These are phyloP conservation scores for Trichomonascaceae sp. DNA, from an alignment of 1,139 yeast genomes.

Conservation along the genomic window DNA sequence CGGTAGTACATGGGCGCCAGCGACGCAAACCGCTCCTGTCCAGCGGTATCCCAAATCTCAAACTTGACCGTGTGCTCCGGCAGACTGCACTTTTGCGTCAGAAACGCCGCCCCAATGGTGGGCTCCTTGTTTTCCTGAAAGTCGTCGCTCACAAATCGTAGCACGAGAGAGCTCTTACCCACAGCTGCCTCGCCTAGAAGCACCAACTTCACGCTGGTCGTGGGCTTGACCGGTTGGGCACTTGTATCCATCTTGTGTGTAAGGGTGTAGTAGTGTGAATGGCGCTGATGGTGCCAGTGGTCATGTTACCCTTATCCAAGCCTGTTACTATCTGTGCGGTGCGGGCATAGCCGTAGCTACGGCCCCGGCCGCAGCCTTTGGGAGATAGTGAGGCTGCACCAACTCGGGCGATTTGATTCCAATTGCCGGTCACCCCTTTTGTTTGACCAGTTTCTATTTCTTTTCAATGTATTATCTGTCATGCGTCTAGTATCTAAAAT, in stretches of 20 bases:
- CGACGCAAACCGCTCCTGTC: constrained; percentile 94
- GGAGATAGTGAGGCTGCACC: no score
- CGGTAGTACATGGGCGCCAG: constrained; percentile 97
- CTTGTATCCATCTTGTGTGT: constrained; percentile 3
- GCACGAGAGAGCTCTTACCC: constrained; percentile 85
- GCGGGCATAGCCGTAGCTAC: no score
- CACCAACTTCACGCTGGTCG: constrained; percentile 78
- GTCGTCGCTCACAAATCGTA: constrained; percentile 88
- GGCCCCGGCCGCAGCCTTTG: no score
- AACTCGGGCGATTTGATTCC: no score
- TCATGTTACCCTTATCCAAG: not conserved
- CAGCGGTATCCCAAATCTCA: constrained; percentile 99
- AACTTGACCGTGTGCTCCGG: constrained; percentile 85
- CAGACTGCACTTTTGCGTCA: constrained; percentile 87
- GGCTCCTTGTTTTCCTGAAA: constrained; percentile 97
- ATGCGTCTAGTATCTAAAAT: no score
- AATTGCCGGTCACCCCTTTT: no score
- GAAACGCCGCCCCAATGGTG: constrained; percentile 94
- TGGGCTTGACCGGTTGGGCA: constrained; percentile 16
- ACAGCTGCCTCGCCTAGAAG: constrained; percentile 96
- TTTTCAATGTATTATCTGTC: no score
- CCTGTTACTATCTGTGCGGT: no score
- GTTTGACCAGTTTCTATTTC: no score
- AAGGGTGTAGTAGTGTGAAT: not conserved
- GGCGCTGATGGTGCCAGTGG: not conserved